Evolutionary conservation across 208 protist species (phyloP).

Genomic region (Novymonas esmeraldas): DNA sequence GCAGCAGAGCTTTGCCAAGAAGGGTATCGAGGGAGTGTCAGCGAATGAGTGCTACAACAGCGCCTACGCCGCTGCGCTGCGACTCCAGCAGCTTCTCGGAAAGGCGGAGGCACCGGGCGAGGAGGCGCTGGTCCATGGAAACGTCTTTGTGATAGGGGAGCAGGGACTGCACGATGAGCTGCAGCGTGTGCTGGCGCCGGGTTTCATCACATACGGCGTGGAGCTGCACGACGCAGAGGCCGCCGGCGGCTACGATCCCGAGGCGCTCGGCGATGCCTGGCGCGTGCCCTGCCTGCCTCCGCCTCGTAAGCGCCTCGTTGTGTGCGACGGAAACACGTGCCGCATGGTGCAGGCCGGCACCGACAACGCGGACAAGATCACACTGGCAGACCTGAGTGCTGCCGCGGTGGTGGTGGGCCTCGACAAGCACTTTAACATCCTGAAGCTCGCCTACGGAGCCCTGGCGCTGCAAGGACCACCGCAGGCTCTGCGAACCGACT

Average conservation of each 20-base stretch:
- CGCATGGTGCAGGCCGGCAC: slow-evolving; percentile 28
- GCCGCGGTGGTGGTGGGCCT: slow-evolving; percentile 66
- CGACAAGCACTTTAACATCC: slow-evolving; percentile 69
- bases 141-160: slow-evolving; percentile 77
- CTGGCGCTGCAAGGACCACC: slow-evolving; percentile 47
- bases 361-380: slow-evolving; percentile 32
- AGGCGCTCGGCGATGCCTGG: slow-evolving; percentile 39
- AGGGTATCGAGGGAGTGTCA: slow-evolving; percentile 51
- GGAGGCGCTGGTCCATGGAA: slow-evolving; percentile 50
- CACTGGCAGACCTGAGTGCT: slow-evolving; percentile 56
- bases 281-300: slow-evolving; percentile 4
- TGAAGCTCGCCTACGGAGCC: slow-evolving; percentile 58
- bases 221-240: slow-evolving; percentile 61
- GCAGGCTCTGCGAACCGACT: neutral
- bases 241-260: slow-evolving; percentile 42
- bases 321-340: slow-evolving; percentile 35
- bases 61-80: slow-evolving; percentile 61
- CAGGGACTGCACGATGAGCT: slow-evolving; percentile 74
- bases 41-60: slow-evolving; percentile 68
- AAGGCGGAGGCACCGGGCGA: neutral
- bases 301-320: slow-evolving; percentile 33
- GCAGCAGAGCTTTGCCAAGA: slow-evolving; percentile 30
- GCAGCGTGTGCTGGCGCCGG: slow-evolving; percentile 53
- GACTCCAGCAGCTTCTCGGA: slow-evolving; percentile 42
- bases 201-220: slow-evolving; percentile 72